phyloP scores from a whole-genome alignment of 1,284 basidiomycete species.

The Cutaneotrichosporon sp. region DNA sequence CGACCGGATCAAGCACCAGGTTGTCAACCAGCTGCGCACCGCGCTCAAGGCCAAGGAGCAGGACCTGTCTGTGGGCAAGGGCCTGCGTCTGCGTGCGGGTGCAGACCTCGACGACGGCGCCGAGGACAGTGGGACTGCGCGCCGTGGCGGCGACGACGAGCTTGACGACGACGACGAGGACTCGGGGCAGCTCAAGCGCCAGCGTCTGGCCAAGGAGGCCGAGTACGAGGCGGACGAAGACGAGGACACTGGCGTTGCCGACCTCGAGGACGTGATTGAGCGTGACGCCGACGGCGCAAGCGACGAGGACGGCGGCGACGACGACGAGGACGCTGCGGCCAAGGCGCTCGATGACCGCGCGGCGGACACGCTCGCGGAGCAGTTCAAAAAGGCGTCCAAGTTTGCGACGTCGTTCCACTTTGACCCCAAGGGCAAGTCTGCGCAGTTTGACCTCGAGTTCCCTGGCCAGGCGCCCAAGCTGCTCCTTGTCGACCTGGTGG shows the following conservation, averaged over 20 bases:
- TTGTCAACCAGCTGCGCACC: slow-evolving; percentile 79
- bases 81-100: slow-evolving; percentile 51
- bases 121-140: slow-evolving; percentile 2
- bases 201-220: slow-evolving; percentile 60
- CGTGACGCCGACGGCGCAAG: slow-evolving; percentile 48
- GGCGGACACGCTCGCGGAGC: slow-evolving; percentile 47
- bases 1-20: slow-evolving; percentile 76
- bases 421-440: slow-evolving; percentile 58
- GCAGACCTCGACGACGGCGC: slow-evolving; percentile 47
- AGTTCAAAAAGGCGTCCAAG: slow-evolving; percentile 52
- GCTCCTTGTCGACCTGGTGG: slow-evolving; percentile 83
- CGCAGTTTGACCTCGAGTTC: slow-evolving; percentile 71
- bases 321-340: slow-evolving; percentile 48
- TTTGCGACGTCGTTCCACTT: slow-evolving; percentile 66
- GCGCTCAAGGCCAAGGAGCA: slow-evolving; percentile 72
- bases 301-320: slow-evolving; percentile 35
- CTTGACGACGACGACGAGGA: slow-evolving; percentile 72
- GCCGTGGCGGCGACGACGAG: slow-evolving; percentile 50
- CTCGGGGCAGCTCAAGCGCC: slow-evolving; percentile 62
- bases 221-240: slow-evolving; percentile 63
- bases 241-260: slow-evolving; percentile 56
- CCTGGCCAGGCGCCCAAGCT: slow-evolving; percentile 69
- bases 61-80: slow-evolving; percentile 82
- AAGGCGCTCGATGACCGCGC: slow-evolving; percentile 50
- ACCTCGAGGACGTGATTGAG: slow-evolving; percentile 61